These are phyloP conservation scores for Persicaria tinctoria DNA, from an alignment of 148 eudicot genomes.

Conservation along the genomic window DNA sequence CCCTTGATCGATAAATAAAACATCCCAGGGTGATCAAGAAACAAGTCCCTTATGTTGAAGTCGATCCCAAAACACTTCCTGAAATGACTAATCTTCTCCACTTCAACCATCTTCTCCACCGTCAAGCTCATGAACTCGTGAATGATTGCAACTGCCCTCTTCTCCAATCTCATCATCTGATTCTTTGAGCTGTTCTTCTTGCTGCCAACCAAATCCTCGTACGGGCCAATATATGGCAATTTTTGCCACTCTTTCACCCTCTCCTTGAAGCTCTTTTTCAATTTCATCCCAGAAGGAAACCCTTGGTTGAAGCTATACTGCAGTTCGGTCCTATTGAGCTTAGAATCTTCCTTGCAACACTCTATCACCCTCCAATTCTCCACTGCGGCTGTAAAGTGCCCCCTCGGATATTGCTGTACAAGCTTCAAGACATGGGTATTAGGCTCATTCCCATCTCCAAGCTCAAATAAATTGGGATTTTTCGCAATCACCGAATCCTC, in stretches of 20 bases:
- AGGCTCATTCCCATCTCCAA: constrained; percentile 55
- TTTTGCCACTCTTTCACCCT: constrained; percentile 86
- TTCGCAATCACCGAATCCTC: constrained; percentile 68
- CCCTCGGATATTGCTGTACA: constrained; percentile 24
- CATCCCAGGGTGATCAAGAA: constrained; percentile 94
- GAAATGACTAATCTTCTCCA: constrained; percentile 94
- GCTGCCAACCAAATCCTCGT: constrained; percentile 41
- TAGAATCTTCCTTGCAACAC: constrained; percentile 61
- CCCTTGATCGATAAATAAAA: constrained; percentile 91
- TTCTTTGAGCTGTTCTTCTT: constrained; percentile 38
- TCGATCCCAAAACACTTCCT: constrained; percentile 89
- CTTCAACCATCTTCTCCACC: constrained; percentile 92
- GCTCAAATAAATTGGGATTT: constrained; percentile 47
- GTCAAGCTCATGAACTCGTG: constrained; percentile 95
- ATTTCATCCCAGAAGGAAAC: constrained; percentile 83
- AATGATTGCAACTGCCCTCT: constrained; percentile 80
- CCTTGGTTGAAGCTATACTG: constrained; percentile 68
- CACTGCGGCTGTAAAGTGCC: constrained; percentile 43
- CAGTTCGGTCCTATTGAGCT: constrained; percentile 56
- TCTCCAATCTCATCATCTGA: constrained; percentile 54
- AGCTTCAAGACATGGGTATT: constrained; percentile 74
- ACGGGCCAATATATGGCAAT: constrained; percentile 62
- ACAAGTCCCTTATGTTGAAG: constrained; percentile 80
- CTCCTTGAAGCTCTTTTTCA: constrained; percentile 57
- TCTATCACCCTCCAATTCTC: constrained; percentile 81